Conservation (phyloP, 108 stramenopile genomes). For the Stephanodiscus minutulus region DNA sequence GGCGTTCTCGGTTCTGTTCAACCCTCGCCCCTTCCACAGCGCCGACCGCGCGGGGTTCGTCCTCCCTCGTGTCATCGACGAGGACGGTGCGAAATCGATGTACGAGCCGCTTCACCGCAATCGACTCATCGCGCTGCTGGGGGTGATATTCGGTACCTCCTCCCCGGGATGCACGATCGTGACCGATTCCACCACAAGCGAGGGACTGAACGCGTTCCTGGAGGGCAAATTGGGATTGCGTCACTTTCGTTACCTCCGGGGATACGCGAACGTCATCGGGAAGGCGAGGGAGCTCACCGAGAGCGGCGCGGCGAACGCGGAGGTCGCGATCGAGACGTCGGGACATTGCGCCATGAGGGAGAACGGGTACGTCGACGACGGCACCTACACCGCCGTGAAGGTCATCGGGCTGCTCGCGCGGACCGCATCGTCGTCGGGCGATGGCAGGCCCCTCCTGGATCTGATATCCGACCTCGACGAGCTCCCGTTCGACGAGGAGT, state of each 20-base stretch:
- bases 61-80: constrained; percentile 42
- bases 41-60: constrained; percentile 87
- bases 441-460: constrained; percentile 57
- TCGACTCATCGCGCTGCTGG: constrained; percentile 80
- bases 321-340: constrained; percentile 86
- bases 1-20: too few species aligned
- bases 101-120: constrained; percentile 82
- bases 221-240: constrained; percentile 53
- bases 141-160: constrained; percentile 58
- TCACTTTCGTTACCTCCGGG: constrained; percentile 78
- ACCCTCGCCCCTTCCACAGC: too few species aligned
- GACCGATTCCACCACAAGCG: constrained; percentile 80
- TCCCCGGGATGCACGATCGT: constrained; percentile 77
- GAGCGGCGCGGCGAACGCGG: constrained; percentile 63
- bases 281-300: constrained; percentile 73
- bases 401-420: constrained; percentile 62
- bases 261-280: constrained; percentile 86
- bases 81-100: constrained; percentile 13
- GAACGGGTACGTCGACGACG: constrained; percentile 86
- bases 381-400: constrained; percentile 86
- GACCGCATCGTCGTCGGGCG: constrained; percentile 27
- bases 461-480: constrained; percentile 68
- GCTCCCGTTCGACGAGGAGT: constrained; percentile 65
- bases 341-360: constrained; percentile 84
- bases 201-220: constrained; percentile 69